Percentiles rank a stretch among this genome's conserved stretches.
Evolutionary conservation across 345 rosid species (phyloP).

Genomic region (Lagerstroemia speciosa): DNA sequence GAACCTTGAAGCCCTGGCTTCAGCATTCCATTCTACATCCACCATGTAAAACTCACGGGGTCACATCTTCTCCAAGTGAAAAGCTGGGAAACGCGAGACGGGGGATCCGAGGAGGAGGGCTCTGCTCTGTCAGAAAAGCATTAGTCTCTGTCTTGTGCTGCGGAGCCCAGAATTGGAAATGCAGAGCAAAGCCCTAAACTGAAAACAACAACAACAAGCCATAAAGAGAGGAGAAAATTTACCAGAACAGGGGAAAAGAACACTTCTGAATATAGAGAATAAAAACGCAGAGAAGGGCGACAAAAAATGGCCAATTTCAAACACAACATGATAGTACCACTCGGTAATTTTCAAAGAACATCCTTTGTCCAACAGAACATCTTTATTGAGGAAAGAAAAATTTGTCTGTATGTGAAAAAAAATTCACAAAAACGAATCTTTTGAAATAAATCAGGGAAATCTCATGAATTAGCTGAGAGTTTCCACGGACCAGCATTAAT

Average conservation of each 20-base stretch:
- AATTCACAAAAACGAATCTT: neutral
- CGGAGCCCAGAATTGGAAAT: neutral
- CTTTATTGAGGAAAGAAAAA: neutral
- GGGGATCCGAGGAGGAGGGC: neutral
- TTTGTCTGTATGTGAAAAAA: neutral
- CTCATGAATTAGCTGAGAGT: neutral
- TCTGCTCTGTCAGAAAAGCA: neutral
- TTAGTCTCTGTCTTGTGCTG: neutral
- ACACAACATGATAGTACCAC: neutral
- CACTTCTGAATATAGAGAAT: neutral
- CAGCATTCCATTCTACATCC: neutral
- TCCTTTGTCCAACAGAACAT: neutral
- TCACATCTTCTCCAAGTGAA: neutral
- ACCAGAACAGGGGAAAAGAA: neutral
- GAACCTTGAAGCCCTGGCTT: neutral
- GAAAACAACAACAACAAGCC: slow-evolving; percentile 1
- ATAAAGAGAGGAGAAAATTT: neutral
- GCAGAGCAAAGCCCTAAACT: neutral
- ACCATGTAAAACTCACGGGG: neutral
- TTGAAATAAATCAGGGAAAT: neutral
- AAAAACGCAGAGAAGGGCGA: neutral
- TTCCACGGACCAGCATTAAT: too few species aligned
- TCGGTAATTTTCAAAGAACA: neutral
- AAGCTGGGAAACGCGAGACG: neutral
- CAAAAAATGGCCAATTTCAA: neutral